Base-by-base conservation (phyloP, 129 eudicot species). In the Saussurea involucrata region DNA sequence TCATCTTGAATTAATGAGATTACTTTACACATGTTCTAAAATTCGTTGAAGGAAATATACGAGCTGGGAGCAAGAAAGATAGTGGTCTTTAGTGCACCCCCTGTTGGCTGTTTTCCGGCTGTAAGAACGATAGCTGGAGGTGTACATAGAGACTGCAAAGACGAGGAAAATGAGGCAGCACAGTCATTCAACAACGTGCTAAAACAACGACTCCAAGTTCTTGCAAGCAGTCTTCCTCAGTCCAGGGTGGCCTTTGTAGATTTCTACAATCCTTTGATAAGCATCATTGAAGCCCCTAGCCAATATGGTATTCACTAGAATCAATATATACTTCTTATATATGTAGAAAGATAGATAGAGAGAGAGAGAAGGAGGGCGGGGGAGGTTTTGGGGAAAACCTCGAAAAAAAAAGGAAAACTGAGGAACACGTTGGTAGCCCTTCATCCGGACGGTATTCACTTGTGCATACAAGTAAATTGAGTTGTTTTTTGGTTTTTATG, bases 71-170 rank as follows among this genome's bases (percentile, higher is more conserved):
- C 87, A 61, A 80, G 97, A 37, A 78, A 87, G 66, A 87, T 93
- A 10, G 91, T 78, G 34, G 80, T 90, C 1, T 69, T 83, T 36
- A 82, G 92, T 18, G 57, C 84, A 27, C 85, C 91, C 29, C 97
- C 98, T 0, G 8, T 88, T 8, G 98, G 98, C 0, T 90, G 95
- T 82, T 11, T 87, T 25, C 98, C 96, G 1, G 72, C 83, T n/a
- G 86, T 83, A 61, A 85, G 98, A 69, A 93, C 95, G 0, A n/a
- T 85, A 60, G 36, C 4, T n/a, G 98, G 97, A 57, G 97, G 97
- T 44, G n/a, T 24, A 5, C 4, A 25, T 4, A 86, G 97, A 75
- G 37, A 72, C 0, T 88, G 95, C 44, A 85, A 33, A 10, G 85
- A 80, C 1, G 15, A 76, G 17, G 76, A 76, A 53, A 86, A 90